Percentiles rank a stretch among this genome's conserved stretches.
phyloP scores from a whole-genome alignment of 2,329 filamentous ascomycete genomes.

The Aspergillus novofumigatus region DNA sequence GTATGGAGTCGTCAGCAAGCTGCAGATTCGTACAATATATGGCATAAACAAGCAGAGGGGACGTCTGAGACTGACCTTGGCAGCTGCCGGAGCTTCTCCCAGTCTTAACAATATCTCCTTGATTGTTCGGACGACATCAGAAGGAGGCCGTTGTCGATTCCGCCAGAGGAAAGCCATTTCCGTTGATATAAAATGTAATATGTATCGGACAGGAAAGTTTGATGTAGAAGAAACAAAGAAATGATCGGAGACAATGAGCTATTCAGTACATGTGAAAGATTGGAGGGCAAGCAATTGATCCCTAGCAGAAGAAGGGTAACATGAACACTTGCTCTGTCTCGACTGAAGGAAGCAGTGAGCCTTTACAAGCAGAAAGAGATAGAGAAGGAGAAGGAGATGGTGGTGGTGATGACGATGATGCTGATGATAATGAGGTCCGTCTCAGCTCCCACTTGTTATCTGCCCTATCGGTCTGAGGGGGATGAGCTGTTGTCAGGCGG shows the following conservation, averaged over 20 bases:
- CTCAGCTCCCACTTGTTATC: neutral
- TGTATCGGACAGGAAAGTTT: constrained; percentile 1
- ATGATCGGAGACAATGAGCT: neutral
- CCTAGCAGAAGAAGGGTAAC: neutral
- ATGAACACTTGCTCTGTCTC: neutral
- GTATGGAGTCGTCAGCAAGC: constrained; percentile 11
- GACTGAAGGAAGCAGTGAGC: neutral
- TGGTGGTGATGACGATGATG: neutral
- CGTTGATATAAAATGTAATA: constrained; percentile 11
- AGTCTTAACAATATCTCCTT: constrained; percentile 61
- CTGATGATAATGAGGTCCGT: neutral
- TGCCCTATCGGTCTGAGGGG: constrained; percentile 7
- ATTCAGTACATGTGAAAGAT: neutral
- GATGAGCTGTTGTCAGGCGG: constrained; percentile 8
- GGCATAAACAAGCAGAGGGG: neutral
- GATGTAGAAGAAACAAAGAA: neutral
- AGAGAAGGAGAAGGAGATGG: neutral
- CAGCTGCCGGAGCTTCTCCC: constrained; percentile 52
- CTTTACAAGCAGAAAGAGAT: neutral
- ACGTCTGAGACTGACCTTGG: constrained; percentile 47
- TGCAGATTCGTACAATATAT: neutral
- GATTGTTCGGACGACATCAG: constrained; percentile 59
- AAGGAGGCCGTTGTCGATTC: constrained; percentile 56
- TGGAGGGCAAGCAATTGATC: neutral
- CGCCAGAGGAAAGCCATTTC: constrained; percentile 67